These are phyloP conservation scores for Rhododendron molle DNA, from an alignment of 148 eudicot species.

Conservation along the genomic window DNA sequence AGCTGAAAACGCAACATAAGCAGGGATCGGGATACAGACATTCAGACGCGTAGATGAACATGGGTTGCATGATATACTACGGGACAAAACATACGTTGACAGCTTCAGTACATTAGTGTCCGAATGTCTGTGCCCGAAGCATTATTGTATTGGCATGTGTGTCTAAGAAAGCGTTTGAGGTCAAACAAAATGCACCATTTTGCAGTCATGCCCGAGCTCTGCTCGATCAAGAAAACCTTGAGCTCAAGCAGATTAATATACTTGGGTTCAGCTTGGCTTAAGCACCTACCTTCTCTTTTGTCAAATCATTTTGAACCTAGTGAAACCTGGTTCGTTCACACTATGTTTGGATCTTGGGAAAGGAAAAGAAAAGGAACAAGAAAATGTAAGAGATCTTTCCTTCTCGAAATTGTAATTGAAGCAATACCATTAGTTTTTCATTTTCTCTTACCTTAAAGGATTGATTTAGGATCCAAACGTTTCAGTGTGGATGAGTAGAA, in stretches of 20 bases:
- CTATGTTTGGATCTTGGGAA: not conserved
- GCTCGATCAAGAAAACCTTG: not conserved
- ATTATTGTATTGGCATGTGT: not conserved
- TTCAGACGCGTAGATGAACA: not conserved
- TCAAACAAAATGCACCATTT: not conserved
- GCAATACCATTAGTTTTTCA: not conserved
- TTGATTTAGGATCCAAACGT: not conserved
- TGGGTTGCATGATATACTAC: too few species aligned
- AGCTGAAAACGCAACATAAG: not conserved
- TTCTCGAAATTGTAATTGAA: too few species aligned
- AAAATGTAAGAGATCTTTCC: not conserved
- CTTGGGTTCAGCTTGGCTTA: not conserved
- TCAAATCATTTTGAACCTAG: not conserved
- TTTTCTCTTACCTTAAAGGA: not conserved
- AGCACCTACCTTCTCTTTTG: not conserved
- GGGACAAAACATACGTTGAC: too few species aligned
- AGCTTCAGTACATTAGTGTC: not conserved
- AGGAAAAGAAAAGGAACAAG: not conserved
- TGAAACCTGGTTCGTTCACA: not conserved
- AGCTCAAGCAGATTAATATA: not conserved
- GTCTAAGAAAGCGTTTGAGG: not conserved
- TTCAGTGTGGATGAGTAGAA: not conserved
- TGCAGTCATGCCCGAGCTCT: not conserved
- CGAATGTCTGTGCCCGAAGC: not conserved
- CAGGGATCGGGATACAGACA: not conserved